phyloP scores from a whole-genome alignment of 1,284 basidiomycete species.

The Afroboletus lepidellus region DNA sequence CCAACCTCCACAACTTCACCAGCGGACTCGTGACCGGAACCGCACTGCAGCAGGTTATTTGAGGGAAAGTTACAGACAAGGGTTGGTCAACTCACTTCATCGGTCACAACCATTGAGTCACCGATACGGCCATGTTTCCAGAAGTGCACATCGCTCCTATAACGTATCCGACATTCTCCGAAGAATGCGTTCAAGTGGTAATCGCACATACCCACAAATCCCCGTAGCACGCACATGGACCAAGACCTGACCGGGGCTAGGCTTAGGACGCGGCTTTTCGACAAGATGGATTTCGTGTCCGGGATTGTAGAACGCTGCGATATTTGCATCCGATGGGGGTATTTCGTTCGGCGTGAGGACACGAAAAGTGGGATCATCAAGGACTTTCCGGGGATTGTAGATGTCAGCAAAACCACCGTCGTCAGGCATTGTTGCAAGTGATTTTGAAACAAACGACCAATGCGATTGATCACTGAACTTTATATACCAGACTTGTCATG shows the following conservation, averaged over 20 bases:
- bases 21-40: constrained; percentile 65
- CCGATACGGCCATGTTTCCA: constrained; percentile 65
- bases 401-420: constrained; percentile 36
- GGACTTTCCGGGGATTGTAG: constrained; percentile 52
- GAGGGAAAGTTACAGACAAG: not conserved
- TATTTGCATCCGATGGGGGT: constrained; percentile 45
- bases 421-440: constrained; percentile 20
- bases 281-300: constrained; percentile 59
- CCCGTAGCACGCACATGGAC: constrained; percentile 62
- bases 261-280: constrained; percentile 54
- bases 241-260: constrained; percentile 59
- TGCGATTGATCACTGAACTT: no score
- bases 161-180: not conserved
- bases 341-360: constrained; percentile 47
- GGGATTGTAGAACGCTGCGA: constrained; percentile 62
- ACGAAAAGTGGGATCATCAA: constrained; percentile 51
- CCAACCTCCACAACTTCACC: constrained; percentile 61
- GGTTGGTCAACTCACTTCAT: constrained; percentile 41
- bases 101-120: constrained; percentile 64
- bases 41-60: constrained; percentile 41
- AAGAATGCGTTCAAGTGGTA: not conserved
- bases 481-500: no score
- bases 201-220: constrained; percentile 53
- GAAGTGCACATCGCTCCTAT: constrained; percentile 62
- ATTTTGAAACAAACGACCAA: not conserved